These are phyloP conservation scores for Carex arenaria DNA, from an alignment of 202 grass and related monocot species.

Conservation along the genomic window DNA sequence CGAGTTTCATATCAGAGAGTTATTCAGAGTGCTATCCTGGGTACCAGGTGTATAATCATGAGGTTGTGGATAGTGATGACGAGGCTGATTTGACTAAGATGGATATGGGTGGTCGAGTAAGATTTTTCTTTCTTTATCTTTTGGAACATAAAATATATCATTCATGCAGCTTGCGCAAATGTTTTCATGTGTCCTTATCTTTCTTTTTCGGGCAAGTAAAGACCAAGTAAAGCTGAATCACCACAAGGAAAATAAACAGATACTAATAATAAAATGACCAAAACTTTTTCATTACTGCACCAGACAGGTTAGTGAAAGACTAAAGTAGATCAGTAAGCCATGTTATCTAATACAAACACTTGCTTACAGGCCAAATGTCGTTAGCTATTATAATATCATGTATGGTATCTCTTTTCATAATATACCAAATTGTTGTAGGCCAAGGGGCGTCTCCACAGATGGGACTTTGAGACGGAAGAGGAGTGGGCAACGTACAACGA, in stretches of 20 bases:
- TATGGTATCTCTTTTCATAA: slow-evolving; percentile 20
- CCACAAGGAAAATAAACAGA: neutral
- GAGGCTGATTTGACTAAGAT: slow-evolving; percentile 97
- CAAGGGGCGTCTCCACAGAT: slow-evolving; percentile 89
- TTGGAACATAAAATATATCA: slow-evolving; percentile 9
- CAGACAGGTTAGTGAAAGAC: too few species aligned
- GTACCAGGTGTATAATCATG: slow-evolving; percentile 89
- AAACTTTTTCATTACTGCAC: neutral
- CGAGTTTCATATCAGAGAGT: slow-evolving; percentile 98
- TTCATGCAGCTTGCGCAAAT: neutral
- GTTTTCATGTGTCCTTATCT: neutral
- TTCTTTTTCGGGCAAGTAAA: neutral
- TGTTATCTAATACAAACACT: neutral
- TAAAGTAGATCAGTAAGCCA: neutral
- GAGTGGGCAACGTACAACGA: slow-evolving; percentile 93
- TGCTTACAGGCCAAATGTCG: neutral
- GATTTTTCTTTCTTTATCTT: neutral
- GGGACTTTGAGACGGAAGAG: slow-evolving; percentile 96
- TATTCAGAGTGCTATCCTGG: slow-evolving; percentile 99
- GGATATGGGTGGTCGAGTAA: slow-evolving; percentile 99
- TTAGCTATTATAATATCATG: neutral
- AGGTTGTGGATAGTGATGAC: slow-evolving; percentile 79
- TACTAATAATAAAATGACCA: neutral
- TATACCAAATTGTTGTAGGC: slow-evolving; percentile 37
- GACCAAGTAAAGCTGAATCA: neutral